Percentiles rank a stretch among this genome's conserved stretches.
phyloP scores from a whole-genome alignment of 768 basidiomycete genomes.

The Tylopilus vinaceipallidus region DNA sequence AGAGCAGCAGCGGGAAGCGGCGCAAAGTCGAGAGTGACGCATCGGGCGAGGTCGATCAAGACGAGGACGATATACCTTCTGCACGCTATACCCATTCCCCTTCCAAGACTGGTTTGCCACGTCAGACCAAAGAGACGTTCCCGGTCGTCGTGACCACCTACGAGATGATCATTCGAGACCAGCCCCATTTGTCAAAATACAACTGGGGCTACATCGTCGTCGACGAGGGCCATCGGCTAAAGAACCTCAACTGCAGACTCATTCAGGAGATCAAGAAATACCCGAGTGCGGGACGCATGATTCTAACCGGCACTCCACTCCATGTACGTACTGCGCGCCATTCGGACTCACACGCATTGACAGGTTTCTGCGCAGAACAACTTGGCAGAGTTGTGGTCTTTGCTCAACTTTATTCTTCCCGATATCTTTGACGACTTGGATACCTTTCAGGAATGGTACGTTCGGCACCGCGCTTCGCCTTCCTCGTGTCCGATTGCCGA shows the following conservation, averaged over 20 bases:
- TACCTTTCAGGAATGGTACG: conserved; percentile 85
- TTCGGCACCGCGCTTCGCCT: background rate
- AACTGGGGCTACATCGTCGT: conserved; percentile 93
- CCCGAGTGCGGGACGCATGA: conserved; percentile 80
- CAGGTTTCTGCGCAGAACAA: conserved; percentile 71
- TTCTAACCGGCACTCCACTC: conserved; percentile 93
- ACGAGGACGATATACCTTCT: conserved; percentile 20
- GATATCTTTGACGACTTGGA: conserved; percentile 90
- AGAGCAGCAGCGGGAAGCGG: conserved; percentile 16
- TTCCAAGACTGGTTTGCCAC: background rate
- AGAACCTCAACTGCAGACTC: conserved; percentile 90
- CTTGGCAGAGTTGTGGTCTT: conserved; percentile 88
- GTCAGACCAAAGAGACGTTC: conserved; percentile 43
- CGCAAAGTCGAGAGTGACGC: conserved; percentile 14
- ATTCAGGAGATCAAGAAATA: conserved; percentile 91
- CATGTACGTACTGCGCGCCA: conserved; percentile 57
- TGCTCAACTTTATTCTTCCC: conserved; percentile 94
- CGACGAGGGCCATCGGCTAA: conserved; percentile 92
- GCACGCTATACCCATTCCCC: conserved; percentile 14
- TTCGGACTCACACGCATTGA: background rate
- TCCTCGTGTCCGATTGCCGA: background rate
- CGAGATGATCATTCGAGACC: conserved; percentile 88
- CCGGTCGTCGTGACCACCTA: conserved; percentile 90
- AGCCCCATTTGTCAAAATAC: conserved; percentile 60
- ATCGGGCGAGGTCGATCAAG: conserved; percentile 15